Evolutionary conservation across 2,329 filamentous ascomycete genomes (phyloP).

Genomic region (Atkinsonella texensis): DNA sequence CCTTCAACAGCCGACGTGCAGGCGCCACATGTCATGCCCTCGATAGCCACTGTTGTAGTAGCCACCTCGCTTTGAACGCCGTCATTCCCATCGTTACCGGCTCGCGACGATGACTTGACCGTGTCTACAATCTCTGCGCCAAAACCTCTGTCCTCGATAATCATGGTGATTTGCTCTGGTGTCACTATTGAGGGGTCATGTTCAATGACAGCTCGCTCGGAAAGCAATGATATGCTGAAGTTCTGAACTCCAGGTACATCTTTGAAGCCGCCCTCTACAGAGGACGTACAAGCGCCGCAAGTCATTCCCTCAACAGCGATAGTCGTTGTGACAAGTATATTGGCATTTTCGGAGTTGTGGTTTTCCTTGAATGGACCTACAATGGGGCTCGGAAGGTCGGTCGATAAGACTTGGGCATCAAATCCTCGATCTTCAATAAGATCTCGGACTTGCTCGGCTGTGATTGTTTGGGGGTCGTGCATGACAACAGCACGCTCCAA

Average conservation of each 20-base stretch:
- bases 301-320: conserved; percentile 81
- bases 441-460: conserved; percentile 66
- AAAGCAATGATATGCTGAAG: conserved; percentile 73
- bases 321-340: conserved; percentile 52
- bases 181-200: conserved; percentile 51
- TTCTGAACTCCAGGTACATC: conserved; percentile 59
- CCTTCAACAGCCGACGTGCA: conserved; percentile 87
- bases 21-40: conserved; percentile 95
- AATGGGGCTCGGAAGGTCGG: conserved; percentile 53
- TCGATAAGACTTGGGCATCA: conserved; percentile 78
- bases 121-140: conserved; percentile 69
- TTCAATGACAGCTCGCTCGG: conserved; percentile 75
- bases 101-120: conserved; percentile 28
- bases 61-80: conserved; percentile 29
- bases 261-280: conserved; percentile 70
- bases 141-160: conserved; percentile 64
- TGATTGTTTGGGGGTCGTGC: conserved; percentile 66
- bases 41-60: conserved; percentile 77
- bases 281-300: conserved; percentile 79
- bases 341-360: conserved; percentile 26
- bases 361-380: conserved; percentile 25
- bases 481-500: conserved; percentile 93
- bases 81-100: conserved; percentile 18
- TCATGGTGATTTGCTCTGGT: conserved; percentile 42
- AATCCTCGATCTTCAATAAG: conserved; percentile 89